phyloP scores from a whole-genome alignment of 202 grass and related monocot genomes.

The Zizania palustris region DNA sequence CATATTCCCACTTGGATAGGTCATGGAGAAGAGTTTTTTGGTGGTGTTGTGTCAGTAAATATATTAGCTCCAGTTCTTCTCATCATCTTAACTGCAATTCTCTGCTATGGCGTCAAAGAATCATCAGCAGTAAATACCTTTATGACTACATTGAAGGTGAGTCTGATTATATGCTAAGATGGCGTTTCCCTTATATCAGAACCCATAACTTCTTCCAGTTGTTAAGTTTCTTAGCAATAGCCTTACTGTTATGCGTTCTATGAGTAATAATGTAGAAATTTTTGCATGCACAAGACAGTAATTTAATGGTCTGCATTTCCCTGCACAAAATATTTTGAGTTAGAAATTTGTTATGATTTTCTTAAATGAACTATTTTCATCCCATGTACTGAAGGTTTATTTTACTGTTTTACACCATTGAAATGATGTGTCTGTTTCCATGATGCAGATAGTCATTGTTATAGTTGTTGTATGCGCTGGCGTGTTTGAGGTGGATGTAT shows the following conservation, averaged over 20 bases:
- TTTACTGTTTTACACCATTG: slow-evolving; percentile 27
- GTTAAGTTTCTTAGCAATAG: neutral
- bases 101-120: slow-evolving; percentile 86
- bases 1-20: slow-evolving; percentile 89
- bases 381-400: neutral
- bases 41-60: slow-evolving; percentile 83
- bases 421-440: neutral
- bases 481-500: slow-evolving; percentile 89
- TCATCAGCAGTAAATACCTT: slow-evolving; percentile 82
- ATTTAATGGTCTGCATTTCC: slow-evolving; percentile 7
- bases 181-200: neutral
- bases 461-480: slow-evolving; percentile 77
- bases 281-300: neutral
- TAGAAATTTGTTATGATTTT: slow-evolving; percentile 3
- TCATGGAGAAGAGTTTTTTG: slow-evolving; percentile 80
- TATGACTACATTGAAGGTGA: slow-evolving; percentile 94
- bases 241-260: neutral
- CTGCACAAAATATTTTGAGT: neutral
- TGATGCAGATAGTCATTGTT: slow-evolving; percentile 79
- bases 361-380: neutral
- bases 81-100: slow-evolving; percentile 66
- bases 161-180: slow-evolving; percentile 26
- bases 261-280: neutral
- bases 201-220: neutral
- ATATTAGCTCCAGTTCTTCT: slow-evolving; percentile 88